Percentiles rank a stretch among this genome's conserved stretches.
Conservation (phyloP, 2,329 filamentous ascomycete species). For the Pseudogymnoascus sp. region DNA sequence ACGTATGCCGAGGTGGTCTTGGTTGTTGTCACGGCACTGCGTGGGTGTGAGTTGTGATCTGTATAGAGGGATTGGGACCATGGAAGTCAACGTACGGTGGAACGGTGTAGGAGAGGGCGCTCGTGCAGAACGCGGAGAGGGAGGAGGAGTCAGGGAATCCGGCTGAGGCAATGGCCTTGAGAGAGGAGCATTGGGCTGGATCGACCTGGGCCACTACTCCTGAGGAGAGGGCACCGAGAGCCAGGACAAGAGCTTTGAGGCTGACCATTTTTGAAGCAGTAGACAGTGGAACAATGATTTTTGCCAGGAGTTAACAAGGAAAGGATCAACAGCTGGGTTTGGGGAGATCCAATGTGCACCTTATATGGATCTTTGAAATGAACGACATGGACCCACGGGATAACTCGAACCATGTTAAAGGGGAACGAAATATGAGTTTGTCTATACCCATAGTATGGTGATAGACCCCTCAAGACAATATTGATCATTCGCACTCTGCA, state of each 20-base stretch:
- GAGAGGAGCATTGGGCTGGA: neutral
- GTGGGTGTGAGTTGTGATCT: neutral
- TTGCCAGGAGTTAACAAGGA: neutral
- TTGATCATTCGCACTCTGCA: neutral
- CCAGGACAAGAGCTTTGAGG: neutral
- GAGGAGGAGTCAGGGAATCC: neutral
- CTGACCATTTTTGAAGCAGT: slow-evolving; percentile 7
- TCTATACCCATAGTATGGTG: slow-evolving; percentile 1
- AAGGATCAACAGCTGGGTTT: neutral
- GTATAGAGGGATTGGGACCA: neutral
- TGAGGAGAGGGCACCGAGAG: neutral
- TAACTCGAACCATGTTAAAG: neutral
- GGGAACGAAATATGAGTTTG: neutral
- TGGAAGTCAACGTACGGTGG: neutral
- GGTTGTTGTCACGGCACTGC: neutral
- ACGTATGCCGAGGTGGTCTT: neutral
- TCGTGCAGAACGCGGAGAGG: slow-evolving; percentile 2
- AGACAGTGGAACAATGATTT: neutral
- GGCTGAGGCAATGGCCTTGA: neutral
- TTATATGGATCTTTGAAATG: neutral
- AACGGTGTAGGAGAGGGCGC: slow-evolving; percentile 1
- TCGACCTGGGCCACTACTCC: neutral
- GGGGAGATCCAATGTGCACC: neutral
- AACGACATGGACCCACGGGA: neutral
- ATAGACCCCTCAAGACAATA: neutral